phyloP scores from a whole-genome alignment of 2,329 filamentous ascomycete genomes.

The Bimuria novae-zelandiae region DNA sequence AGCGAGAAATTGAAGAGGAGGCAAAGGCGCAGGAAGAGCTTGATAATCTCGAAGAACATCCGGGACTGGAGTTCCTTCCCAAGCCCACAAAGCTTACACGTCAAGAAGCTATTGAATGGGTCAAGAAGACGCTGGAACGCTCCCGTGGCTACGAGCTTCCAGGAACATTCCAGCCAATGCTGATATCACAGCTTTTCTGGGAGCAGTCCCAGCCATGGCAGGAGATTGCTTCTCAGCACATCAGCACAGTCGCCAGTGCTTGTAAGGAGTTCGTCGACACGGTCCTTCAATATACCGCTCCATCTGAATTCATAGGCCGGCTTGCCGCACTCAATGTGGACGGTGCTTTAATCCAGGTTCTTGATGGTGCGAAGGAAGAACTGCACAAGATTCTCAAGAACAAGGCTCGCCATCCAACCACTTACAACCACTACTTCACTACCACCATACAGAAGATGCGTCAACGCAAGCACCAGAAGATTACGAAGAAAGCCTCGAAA shows the following conservation, averaged over 20 bases:
- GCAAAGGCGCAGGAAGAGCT: too few species aligned
- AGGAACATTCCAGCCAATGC: slow-evolving; percentile 63
- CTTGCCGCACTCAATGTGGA: background rate
- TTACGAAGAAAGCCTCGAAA: too few species aligned
- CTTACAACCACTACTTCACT: background rate
- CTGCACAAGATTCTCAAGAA: background rate
- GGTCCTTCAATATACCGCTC: background rate
- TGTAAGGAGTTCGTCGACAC: background rate
- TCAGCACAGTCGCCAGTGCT: slow-evolving; percentile 33
- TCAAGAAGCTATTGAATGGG: too few species aligned
- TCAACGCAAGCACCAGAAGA: too few species aligned
- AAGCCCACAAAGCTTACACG: too few species aligned
- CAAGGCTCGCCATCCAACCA: background rate
- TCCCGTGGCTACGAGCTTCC: slow-evolving; percentile 56
- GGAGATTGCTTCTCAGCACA: slow-evolving; percentile 40
- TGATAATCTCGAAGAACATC: too few species aligned
- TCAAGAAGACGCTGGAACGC: too few species aligned
- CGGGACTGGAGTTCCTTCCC: too few species aligned
- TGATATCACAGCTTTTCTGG: slow-evolving; percentile 63
- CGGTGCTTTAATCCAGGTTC: background rate
- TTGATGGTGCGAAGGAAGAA: background rate
- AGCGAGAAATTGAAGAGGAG: background rate
- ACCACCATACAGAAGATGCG: background rate
- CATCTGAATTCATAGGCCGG: background rate
- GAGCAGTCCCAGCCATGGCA: slow-evolving; percentile 63